Conservation (phyloP, 2,329 filamentous ascomycete species). For the Cryoendolithus antarcticus region DNA sequence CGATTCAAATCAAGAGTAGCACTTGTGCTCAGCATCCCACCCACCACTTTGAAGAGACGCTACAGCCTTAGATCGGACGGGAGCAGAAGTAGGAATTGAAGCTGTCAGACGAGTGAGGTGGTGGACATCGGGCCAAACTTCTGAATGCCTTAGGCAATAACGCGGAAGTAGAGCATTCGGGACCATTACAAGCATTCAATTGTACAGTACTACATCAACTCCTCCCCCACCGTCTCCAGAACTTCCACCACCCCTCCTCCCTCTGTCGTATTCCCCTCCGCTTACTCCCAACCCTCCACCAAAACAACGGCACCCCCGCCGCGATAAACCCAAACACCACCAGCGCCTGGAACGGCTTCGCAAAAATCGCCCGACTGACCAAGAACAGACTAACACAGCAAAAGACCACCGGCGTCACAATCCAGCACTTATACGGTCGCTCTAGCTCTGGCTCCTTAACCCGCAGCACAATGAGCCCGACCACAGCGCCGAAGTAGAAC, state of each 20-base stretch:
- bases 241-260: constrained; percentile 25
- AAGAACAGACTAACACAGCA: constrained; percentile 95
- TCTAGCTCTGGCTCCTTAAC: constrained; percentile 80
- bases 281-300: constrained; percentile 64
- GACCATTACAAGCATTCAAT: too few relatives aligned
- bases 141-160: too few relatives aligned
- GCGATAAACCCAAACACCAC: constrained; percentile 77
- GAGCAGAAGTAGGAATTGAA: too few relatives aligned
- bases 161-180: too few relatives aligned
- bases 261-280: constrained; percentile 18
- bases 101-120: too few relatives aligned
- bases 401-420: constrained; percentile 92
- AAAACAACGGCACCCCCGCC: constrained; percentile 77
- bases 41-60: too few relatives aligned
- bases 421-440: constrained; percentile 90
- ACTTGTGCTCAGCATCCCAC: too few relatives aligned
- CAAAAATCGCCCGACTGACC: constrained; percentile 76
- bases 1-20: too few relatives aligned
- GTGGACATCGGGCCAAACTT: too few relatives aligned
- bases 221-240: constrained; percentile 32
- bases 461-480: constrained; percentile 81
- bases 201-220: not conserved
- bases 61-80: too few relatives aligned
- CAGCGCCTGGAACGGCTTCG: constrained; percentile 79
- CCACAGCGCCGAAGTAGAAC: constrained; percentile 92